Base-by-base conservation (phyloP, 2,329 filamentous ascomycete genomes). In the Metarhizium album region DNA sequence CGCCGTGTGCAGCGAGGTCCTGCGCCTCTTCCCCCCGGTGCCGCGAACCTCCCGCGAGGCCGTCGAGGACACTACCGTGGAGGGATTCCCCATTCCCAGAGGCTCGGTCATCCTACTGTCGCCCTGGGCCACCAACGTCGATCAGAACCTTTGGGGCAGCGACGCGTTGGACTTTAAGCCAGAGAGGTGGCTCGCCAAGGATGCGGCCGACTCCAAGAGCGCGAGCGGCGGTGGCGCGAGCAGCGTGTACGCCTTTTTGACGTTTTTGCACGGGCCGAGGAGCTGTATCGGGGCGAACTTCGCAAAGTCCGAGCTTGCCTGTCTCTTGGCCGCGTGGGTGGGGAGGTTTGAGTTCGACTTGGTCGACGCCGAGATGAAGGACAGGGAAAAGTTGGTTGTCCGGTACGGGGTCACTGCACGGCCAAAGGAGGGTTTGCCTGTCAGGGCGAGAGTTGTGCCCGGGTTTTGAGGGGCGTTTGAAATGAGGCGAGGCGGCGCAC, bases 201-300 rank as follows among this genome's bases (percentile, higher is more conserved):
- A n/a, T 16, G 22, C 9, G 33, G 43, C 22, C 18, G 50, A 50
- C 38, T 42, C 49, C 48, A 68, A 66, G 60, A 58, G 53, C 14
- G 72, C 72, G 4, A 82, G 82, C 50, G 80, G 78, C 42, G 88
- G 88, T 6, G 86, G 86, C 8, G 84, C 87, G 1, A 72, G 75
- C 16, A 87, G 77, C 57, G 93, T 91, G 66, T 95, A 85, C 63
- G 79, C 83, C 1, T 83, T 86, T 59, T 64, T 91, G 67, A 91
- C 87, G 0, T 95, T 95, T 68, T 66, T 95, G 52, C 88, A 95
- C 63, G 90, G 90, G 0, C 89, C 90, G 2, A 73, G 90, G 49
- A 86, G 84, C 61, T 95, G 90, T 63, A 95, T 95, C 58, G 90
- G 90, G 0, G 78, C 83, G 65, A 74, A 74, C 2, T 95, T 95